Conservation (phyloP, 805 yeast species). For the Isabelozyma gotoi region DNA sequence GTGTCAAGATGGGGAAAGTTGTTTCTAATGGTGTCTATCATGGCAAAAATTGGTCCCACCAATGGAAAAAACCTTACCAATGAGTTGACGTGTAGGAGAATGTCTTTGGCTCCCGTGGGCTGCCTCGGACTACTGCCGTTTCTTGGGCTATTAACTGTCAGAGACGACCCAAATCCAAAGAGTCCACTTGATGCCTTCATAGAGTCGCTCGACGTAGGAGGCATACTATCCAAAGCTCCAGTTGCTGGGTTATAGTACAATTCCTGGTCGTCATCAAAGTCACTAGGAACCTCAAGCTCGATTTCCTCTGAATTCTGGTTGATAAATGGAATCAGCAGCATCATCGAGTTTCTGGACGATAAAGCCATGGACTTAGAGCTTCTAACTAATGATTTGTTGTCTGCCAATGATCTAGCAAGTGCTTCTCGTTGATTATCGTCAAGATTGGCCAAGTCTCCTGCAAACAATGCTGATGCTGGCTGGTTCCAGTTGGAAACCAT, state of each 20-base stretch:
- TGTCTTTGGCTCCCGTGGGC: slow-evolving; percentile 2
- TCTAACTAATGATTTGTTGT: not conserved
- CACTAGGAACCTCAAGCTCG: slow-evolving; percentile 26
- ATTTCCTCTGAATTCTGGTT: slow-evolving; percentile 18
- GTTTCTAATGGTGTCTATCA: slow-evolving; percentile 38
- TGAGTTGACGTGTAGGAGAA: slow-evolving; percentile 25
- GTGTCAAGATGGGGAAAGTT: slow-evolving; percentile 38
- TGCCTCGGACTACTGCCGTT: not conserved
- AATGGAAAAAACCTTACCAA: slow-evolving; percentile 34
- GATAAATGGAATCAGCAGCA: not conserved
- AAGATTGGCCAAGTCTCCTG: not conserved
- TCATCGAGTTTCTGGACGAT: not conserved
- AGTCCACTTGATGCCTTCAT: not conserved
- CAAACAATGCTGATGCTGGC: slow-evolving; percentile 22
- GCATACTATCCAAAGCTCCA: slow-evolving; percentile 27
- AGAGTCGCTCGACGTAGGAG: slow-evolving; percentile 14
- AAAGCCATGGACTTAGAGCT: not conserved
- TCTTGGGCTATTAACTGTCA: not conserved
- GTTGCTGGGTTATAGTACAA: slow-evolving; percentile 32
- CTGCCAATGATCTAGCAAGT: not conserved
- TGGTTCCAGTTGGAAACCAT: slow-evolving; percentile 31
- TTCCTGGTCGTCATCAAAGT: slow-evolving; percentile 24
- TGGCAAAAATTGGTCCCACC: slow-evolving; percentile 38
- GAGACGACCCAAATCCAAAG: not conserved
- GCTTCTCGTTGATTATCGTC: not conserved